phyloP scores from a whole-genome alignment of 1,284 basidiomycete species.

The Ceratobasidium sp. region DNA sequence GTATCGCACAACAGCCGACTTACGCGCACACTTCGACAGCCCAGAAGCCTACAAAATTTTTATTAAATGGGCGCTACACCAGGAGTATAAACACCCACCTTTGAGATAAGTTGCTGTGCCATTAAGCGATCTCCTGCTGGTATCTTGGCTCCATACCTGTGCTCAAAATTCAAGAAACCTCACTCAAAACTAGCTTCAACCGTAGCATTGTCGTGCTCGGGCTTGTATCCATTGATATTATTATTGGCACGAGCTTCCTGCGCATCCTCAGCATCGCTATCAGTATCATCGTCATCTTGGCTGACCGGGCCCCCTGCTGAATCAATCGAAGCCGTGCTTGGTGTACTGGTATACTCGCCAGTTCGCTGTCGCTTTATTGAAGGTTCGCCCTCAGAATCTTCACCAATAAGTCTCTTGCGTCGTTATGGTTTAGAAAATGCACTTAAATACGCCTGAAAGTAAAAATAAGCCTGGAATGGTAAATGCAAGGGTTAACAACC shows the following conservation, averaged over 20 bases:
- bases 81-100: neutral
- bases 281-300: neutral
- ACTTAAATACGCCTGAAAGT: neutral
- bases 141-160: neutral
- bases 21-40: neutral
- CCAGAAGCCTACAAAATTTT: neutral
- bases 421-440: neutral
- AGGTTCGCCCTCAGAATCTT: neutral
- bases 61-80: neutral
- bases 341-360: neutral
- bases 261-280: slow-evolving; percentile 2
- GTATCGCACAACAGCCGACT: neutral
- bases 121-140: neutral
- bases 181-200: neutral
- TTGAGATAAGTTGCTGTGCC: slow-evolving; percentile 2
- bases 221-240: slow-evolving; percentile 7
- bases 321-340: neutral
- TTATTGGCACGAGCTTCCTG: neutral
- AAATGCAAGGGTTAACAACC: neutral
- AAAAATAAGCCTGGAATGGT: too few species aligned
- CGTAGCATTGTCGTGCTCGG: neutral
- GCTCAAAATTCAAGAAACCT: neutral
- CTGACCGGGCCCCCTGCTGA: neutral
- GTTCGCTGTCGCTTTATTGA: neutral
- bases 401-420: neutral